Conservation (phyloP, 257 asterid species). For the Solanum sejunctum region DNA sequence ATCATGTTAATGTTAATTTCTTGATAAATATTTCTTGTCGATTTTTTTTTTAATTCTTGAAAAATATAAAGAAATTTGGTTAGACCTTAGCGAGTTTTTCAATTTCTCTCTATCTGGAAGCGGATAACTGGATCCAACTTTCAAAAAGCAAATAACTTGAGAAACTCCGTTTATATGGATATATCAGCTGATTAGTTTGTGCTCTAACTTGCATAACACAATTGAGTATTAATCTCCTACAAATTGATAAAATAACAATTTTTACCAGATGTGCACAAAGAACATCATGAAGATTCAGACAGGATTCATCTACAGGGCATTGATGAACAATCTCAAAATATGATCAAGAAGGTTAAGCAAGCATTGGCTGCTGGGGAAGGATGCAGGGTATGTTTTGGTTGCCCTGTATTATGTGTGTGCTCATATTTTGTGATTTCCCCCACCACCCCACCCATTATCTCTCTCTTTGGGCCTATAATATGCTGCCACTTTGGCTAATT, state of each 20-base stretch:
- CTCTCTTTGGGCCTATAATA: neutral
- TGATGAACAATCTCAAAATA: constrained; percentile 69
- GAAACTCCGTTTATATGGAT: neutral
- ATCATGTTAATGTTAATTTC: neutral
- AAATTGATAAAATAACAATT: neutral
- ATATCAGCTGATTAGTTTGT: neutral
- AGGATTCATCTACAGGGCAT: constrained; percentile 47
- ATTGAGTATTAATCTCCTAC: neutral
- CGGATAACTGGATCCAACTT: neutral
- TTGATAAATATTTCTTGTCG: neutral
- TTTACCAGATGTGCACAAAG: constrained; percentile 58
- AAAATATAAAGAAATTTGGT: neutral
- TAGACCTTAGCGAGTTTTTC: neutral
- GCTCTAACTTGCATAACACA: neutral
- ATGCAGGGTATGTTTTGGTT: constrained; percentile 58
- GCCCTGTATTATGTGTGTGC: neutral
- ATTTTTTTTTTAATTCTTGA: neutral
- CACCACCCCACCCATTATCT: neutral
- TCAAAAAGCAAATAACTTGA: neutral
- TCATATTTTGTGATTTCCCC: neutral
- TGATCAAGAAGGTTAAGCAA: constrained; percentile 79
- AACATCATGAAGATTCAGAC: constrained; percentile 42
- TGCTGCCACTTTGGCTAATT: neutral
- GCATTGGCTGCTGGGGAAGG: constrained; percentile 85
- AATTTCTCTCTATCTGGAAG: neutral